phyloP scores from a whole-genome alignment of 768 basidiomycete genomes.

The Tylopilus rubrobrunneus region DNA sequence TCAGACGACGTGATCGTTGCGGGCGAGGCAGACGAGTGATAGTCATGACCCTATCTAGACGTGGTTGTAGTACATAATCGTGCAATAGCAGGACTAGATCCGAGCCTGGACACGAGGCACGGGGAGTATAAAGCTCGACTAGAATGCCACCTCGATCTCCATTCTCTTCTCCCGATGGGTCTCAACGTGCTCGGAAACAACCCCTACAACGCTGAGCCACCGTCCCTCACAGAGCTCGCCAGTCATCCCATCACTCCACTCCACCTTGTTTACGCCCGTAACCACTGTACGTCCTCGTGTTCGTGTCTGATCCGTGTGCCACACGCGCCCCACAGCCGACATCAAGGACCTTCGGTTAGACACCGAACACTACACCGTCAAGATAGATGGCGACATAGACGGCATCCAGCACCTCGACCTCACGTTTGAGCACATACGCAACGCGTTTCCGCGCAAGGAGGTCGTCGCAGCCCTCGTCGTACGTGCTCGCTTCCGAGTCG shows the following conservation, averaged over 20 bases:
- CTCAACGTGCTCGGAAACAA: conserved; percentile 24
- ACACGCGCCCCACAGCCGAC: conserved; percentile 16
- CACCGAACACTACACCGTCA: conserved; percentile 22
- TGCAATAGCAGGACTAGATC: conserved; percentile 4
- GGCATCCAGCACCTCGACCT: conserved; percentile 14
- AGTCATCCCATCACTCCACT: conserved; percentile 50
- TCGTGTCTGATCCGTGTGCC: background rate
- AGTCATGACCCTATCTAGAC: conserved; percentile 13
- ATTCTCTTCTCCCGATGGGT: conserved; percentile 15
- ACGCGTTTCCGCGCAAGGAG: conserved; percentile 17
- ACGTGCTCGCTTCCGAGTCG: conserved; percentile 9
- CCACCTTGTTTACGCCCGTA: conserved; percentile 65
- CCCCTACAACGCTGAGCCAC: conserved; percentile 72
- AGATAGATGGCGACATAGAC: conserved; percentile 26
- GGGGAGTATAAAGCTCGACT: conserved; percentile 1
- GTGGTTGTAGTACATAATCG: conserved; percentile 20
- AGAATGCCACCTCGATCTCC: background rate
- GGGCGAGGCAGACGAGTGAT: conserved; percentile 65
- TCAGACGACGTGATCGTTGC: conserved; percentile 77
- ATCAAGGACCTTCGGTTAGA: conserved; percentile 22
- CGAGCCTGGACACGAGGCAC: too few relatives aligned
- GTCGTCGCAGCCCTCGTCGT: conserved; percentile 59
- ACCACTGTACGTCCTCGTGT: conserved; percentile 50
- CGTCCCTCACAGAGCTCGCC: conserved; percentile 51
- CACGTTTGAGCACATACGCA: conserved; percentile 15